A percentile compares a stretch with the other conserved stretches of the same genome.
These are phyloP conservation scores for Kluyveromyces sp. DNA, from an alignment of 1,139 yeast genomes.

Conservation along the genomic window DNA sequence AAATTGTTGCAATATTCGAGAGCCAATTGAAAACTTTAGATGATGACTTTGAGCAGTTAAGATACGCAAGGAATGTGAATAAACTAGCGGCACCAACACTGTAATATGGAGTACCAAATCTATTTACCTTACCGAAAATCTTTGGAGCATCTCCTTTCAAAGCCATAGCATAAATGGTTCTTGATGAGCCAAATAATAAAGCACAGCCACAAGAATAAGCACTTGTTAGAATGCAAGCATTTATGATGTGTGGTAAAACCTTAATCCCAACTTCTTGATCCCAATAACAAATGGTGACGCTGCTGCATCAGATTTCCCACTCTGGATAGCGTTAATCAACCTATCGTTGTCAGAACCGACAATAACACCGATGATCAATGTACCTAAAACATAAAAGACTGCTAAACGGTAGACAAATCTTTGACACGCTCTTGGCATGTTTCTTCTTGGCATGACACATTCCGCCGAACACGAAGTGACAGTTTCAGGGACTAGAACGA, in stretches of 20 bases:
- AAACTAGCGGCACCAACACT: conserved; percentile 36
- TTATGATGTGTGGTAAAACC: conserved; percentile 53
- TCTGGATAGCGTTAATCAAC: conserved; percentile 31
- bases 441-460: conserved; percentile 37
- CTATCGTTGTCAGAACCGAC: conserved; percentile 35
- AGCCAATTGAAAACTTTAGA: conserved; percentile 36
- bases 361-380: conserved; percentile 37
- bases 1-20: conserved; percentile 32
- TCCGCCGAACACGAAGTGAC: conserved; percentile 40
- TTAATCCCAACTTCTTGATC: conserved; percentile 50
- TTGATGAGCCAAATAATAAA: conserved; percentile 55
- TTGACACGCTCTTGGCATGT: conserved; percentile 37
- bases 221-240: conserved; percentile 55
- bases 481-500: conserved; percentile 60
- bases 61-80: conserved; percentile 50
- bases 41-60: conserved; percentile 39
- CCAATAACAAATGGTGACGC: conserved; percentile 67
- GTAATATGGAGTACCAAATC: conserved; percentile 50
- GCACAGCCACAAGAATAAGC: conserved; percentile 64
- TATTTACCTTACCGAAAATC: conserved; percentile 48
- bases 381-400: conserved; percentile 34
- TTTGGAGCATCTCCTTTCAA: conserved; percentile 53
- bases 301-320: conserved; percentile 41
- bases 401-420: conserved; percentile 37
- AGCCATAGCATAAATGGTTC: conserved; percentile 55